These are phyloP conservation scores for Nicotiana tomentosiformis DNA, from an alignment of 257 asterid species.

Conservation along the genomic window DNA sequence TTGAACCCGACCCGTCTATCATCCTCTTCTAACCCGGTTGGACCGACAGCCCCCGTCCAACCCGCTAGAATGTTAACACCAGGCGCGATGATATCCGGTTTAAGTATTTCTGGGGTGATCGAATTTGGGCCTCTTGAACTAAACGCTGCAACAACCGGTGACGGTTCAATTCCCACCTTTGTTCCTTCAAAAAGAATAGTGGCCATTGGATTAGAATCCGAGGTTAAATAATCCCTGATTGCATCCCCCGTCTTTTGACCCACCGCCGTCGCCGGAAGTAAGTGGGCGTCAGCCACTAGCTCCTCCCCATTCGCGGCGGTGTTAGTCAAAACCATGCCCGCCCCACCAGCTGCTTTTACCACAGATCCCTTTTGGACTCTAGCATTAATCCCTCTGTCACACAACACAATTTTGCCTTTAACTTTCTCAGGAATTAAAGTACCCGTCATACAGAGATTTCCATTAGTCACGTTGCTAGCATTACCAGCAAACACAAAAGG, in stretches of 20 bases:
- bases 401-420: constrained; percentile 55
- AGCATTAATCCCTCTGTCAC: constrained; percentile 62
- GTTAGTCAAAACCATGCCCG: constrained; percentile 58
- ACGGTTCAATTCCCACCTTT: constrained; percentile 53
- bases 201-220: constrained; percentile 47
- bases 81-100: constrained; percentile 73
- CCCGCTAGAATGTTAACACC: constrained; percentile 76
- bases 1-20: constrained; percentile 53
- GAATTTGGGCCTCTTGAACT: constrained; percentile 75
- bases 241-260: constrained; percentile 42
- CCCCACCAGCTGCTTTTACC: constrained; percentile 61
- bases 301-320: constrained; percentile 69
- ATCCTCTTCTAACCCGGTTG: constrained; percentile 59
- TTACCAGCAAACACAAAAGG: constrained; percentile 81
- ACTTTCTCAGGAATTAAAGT: constrained; percentile 54
- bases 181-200: constrained; percentile 55
- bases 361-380: constrained; percentile 63
- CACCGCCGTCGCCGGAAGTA: constrained; percentile 58
- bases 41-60: constrained; percentile 56
- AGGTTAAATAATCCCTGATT: constrained; percentile 29
- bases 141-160: constrained; percentile 72
- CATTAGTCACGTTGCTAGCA: constrained; percentile 48
- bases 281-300: constrained; percentile 72
- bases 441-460: constrained; percentile 72
- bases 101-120: constrained; percentile 45